These are phyloP conservation scores for Solanum chilense DNA, from an alignment of 257 asterid species.

Conservation along the genomic window DNA sequence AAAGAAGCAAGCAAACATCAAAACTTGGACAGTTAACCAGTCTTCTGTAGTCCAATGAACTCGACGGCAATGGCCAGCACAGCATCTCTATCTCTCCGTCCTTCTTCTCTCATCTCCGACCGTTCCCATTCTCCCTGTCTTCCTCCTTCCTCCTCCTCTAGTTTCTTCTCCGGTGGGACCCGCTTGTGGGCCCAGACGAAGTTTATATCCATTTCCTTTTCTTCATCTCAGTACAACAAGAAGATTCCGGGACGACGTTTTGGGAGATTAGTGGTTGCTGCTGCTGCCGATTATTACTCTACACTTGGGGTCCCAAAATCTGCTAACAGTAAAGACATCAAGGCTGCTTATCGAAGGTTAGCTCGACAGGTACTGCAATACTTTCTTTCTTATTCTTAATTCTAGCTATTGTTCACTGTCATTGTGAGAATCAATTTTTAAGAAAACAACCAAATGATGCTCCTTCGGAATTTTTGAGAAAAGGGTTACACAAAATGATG, in stretches of 20 bases:
- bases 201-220: constrained; percentile 30
- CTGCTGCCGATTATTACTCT: constrained; percentile 89
- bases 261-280: constrained; percentile 57
- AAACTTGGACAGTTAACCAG: constrained; percentile 3
- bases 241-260: constrained; percentile 52
- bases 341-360: constrained; percentile 85
- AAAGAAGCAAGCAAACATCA: constrained; percentile 9
- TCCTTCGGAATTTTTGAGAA: background rate
- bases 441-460: background rate
- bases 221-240: constrained; percentile 40
- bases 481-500: background rate
- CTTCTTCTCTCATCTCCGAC: background rate
- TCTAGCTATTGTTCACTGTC: background rate
- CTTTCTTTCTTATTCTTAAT: background rate
- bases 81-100: constrained; percentile 29
- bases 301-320: constrained; percentile 94
- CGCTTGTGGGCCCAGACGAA: constrained; percentile 25
- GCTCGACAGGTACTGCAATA: constrained; percentile 76
- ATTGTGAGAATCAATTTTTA: background rate
- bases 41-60: constrained; percentile 14
- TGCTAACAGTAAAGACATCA: constrained; percentile 71
- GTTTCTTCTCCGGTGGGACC: constrained; percentile 40
- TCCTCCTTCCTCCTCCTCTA: constrained; percentile 41
- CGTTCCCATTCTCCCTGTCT: background rate
- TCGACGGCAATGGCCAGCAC: constrained; percentile 29